These are phyloP conservation scores for Paraphaeosphaeria minitans DNA, from an alignment of 2,329 filamentous ascomycete genomes.

Conservation along the genomic window DNA sequence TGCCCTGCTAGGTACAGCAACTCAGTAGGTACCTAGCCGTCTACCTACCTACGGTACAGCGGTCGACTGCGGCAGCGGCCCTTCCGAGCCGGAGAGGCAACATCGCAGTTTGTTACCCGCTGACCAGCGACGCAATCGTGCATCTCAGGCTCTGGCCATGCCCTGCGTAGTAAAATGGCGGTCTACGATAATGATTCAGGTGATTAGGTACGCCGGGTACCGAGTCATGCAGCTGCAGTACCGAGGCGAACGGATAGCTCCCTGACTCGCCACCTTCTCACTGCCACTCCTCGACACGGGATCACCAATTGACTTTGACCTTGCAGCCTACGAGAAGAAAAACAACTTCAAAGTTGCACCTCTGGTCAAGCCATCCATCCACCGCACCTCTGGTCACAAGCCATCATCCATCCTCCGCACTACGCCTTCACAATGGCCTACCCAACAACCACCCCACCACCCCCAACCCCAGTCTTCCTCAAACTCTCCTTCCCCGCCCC, in stretches of 20 bases:
- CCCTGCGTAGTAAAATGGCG: not conserved
- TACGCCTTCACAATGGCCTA: slow-evolving; percentile 6
- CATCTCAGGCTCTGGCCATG: not conserved
- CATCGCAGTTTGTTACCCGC: slow-evolving; percentile 4
- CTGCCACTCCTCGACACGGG: not conserved
- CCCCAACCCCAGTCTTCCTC: slow-evolving; percentile 27
- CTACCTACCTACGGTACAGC: no score
- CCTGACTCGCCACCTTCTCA: slow-evolving; percentile 4
- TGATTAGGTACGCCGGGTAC: not conserved
- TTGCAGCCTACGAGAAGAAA: not conserved
- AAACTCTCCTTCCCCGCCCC: slow-evolving; percentile 50
- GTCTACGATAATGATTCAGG: not conserved
- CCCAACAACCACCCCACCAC: slow-evolving; percentile 15
- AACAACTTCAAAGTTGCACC: not conserved
- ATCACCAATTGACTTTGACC: not conserved
- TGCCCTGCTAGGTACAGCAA: not conserved
- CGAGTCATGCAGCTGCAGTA: slow-evolving; percentile 4
- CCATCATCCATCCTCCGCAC: not conserved
- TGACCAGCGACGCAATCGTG: not conserved
- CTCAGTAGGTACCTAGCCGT: no score
- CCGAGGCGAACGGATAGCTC: not conserved
- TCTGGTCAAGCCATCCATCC: no score
- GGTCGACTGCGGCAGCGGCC: not conserved
- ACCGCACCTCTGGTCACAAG: no score
- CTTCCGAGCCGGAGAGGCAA: not conserved